Conservation (phyloP, 2,329 filamentous ascomycete species). For the Colletotrichum cereale region DNA sequence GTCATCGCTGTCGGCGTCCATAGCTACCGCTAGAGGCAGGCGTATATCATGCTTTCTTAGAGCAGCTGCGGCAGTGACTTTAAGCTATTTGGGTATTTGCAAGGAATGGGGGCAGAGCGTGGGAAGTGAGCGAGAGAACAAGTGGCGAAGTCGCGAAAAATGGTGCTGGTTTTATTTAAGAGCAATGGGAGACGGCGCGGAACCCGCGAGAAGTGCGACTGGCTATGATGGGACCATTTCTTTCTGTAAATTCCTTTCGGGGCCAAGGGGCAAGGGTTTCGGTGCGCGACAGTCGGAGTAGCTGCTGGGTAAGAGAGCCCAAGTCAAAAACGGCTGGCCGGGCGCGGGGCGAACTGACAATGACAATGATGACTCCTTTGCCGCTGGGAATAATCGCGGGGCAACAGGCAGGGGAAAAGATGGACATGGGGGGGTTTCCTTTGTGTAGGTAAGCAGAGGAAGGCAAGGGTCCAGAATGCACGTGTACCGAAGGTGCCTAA, state of each 20-base stretch:
- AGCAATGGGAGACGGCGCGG: constrained; percentile 30
- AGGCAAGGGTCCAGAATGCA: constrained; percentile 24
- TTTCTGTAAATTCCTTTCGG: not conserved
- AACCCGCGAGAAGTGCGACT: constrained; percentile 38
- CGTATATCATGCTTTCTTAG: constrained; percentile 31
- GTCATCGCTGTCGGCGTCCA: constrained; percentile 60
- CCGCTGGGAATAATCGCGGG: constrained; percentile 38
- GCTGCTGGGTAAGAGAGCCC: constrained; percentile 3
- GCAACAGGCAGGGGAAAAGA: constrained; percentile 13
- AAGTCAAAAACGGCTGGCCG: constrained; percentile 20
- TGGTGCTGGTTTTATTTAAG: constrained; percentile 15
- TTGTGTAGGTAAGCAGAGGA: not conserved
- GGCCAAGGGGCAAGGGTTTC: constrained; percentile 30
- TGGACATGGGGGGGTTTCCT: constrained; percentile 2
- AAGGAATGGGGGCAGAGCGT: not conserved
- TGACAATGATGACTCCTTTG: constrained; percentile 39
- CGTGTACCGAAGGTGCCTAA: not conserved
- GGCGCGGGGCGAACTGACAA: constrained; percentile 8
- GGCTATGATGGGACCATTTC: constrained; percentile 27
- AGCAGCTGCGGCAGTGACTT: not conserved
- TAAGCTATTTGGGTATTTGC: not conserved
- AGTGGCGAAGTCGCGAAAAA: constrained; percentile 29
- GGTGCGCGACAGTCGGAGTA: not conserved
- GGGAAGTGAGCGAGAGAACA: not conserved
- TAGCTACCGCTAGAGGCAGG: constrained; percentile 41